Evolutionary conservation across 495 filamentous ascomycete species (phyloP), one percentile per base, ranked within the genome.

Genomic region (Hapsidospora chrysogenum): DNA sequence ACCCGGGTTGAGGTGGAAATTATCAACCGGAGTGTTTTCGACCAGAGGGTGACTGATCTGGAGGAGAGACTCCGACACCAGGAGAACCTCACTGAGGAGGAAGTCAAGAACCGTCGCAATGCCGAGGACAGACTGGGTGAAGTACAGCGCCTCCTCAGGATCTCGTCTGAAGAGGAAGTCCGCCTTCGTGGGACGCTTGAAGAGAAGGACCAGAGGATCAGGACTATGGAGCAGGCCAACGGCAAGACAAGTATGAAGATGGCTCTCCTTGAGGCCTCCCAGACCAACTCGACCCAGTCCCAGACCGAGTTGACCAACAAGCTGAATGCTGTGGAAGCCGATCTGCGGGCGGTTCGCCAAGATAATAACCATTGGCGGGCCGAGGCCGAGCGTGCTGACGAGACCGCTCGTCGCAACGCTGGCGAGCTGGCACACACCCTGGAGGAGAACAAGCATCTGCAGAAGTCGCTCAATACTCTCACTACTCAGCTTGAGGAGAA

Each of bases 401-500:
- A 63, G 29, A 43, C 55, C 9, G 46, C 57, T 22, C 50, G 50
- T 27, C 53, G 54, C n/a, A 57, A 54, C 36, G 52, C 56, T 20
- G 53, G 52, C 16, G 59, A 63, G 9, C 52, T 64, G 18, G 39
- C 45, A 9, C 49, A 61, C 9, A 42, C 55, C 2, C 39, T 58
- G 9, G 56, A 55, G 22, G 59, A 64, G 38, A 64, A 57, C 41
- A 62, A 57, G 45, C 59, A 68, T 27, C 52, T 85, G 7, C 68
- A 64, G 36, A 76, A 69, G 41, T 72, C 70, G 17, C 70, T 92
- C 44, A 68, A 76, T 41, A 70, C 68, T 4, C 60, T 87, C 39
- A 68, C 69, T 40, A 61, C 65, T 29, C 82, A 94, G 46, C 72
- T 92, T 33, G 76, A 92, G 55, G 86, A 95, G 54, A 82, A 76